Evolutionary conservation across 2,329 filamentous ascomycete species (phyloP), one percentile per base, ranked within the genome.

Genomic region (Trichoderma cornu-damae): DNA sequence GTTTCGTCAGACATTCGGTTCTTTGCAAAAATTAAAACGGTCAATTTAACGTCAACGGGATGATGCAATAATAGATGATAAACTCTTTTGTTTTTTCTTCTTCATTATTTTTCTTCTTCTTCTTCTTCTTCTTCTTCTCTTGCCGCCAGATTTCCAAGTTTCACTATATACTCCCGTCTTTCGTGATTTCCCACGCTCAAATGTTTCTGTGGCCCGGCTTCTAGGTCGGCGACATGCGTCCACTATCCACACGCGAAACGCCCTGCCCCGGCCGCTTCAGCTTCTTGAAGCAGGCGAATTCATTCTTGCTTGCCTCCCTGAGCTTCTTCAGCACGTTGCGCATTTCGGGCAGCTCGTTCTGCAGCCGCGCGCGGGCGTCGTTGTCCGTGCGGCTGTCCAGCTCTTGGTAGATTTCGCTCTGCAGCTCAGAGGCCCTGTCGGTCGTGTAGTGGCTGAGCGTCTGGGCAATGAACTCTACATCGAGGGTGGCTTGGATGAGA

Each of bases 391-490:
- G 85, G 59, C 84, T 82, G 70, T 99, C 94, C 14, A 99, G 77
- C 69, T 94, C 90, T 62, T 94, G 84, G 72, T 97, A 99, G 47
- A 99, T 93, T 70, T 92, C 85, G 64, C 88, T 88, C 75, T 97
- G 94, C 12, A 89, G 80, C 68, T 92, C 85, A 6, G 85, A 85
- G 3, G 91, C 90, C 50, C 84, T 81, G 58, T 96, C 88, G 0
- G 90, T 94, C 0, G 90, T 94, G 72, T 95, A 99, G 64, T 92
- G 87, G 60, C 84, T 89, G 32, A 99, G 80, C 4, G 93, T 96
- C 75, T 99, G 94, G 1, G 92, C 90, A 58, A 97, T 86, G 68
- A 99, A 97, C 72, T 99, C 94, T 1, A 96, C 92, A 68, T 99
- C 94, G 1, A 99, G 83, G 0, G 94, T 99, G 1, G 95, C 95